These are phyloP conservation scores for Podaxis sp. DNA, from an alignment of 768 basidiomycete species.

Conservation along the genomic window DNA sequence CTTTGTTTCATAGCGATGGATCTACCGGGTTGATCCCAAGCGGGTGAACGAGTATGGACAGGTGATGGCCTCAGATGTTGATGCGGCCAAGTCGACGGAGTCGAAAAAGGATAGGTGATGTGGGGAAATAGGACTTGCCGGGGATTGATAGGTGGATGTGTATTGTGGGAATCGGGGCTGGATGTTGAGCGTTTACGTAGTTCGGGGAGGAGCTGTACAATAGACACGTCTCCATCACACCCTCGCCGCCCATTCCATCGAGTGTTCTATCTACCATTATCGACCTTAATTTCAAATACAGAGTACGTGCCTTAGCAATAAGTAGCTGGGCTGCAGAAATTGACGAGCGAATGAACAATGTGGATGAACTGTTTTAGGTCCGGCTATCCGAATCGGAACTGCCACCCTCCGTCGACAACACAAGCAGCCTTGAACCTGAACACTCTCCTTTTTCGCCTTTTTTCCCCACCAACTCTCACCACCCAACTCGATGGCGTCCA, in stretches of 20 bases:
- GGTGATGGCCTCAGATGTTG: conserved; percentile 57
- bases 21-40: conserved; percentile 93
- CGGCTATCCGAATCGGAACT: conserved; percentile 43
- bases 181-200: conserved; percentile 14
- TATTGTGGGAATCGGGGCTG: conserved; percentile 14
- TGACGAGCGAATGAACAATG: conserved; percentile 2
- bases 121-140: conserved; percentile 13
- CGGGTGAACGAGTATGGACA: conserved; percentile 97
- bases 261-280: neutral
- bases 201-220: conserved; percentile 11
- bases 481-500: conserved; percentile 31
- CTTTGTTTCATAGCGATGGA: conserved; percentile 72
- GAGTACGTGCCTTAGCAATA: conserved; percentile 4
- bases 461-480: conserved; percentile 13
- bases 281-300: conserved; percentile 2
- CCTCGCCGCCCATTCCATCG: conserved; percentile 8
- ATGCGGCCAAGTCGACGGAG: conserved; percentile 38
- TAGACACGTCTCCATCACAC: conserved; percentile 14
- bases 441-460: conserved; percentile 18
- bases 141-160: conserved; percentile 14
- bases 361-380: conserved; percentile 25
- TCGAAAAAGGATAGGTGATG: conserved; percentile 56
- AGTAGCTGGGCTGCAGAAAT: neutral
- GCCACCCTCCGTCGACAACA: conserved; percentile 26
- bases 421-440: conserved; percentile 19